A percentile compares a stretch with the other conserved stretches of the same genome.
phyloP scores from a whole-genome alignment of 2,329 filamentous ascomycete species.

The Ceratocystis lukuohia region DNA sequence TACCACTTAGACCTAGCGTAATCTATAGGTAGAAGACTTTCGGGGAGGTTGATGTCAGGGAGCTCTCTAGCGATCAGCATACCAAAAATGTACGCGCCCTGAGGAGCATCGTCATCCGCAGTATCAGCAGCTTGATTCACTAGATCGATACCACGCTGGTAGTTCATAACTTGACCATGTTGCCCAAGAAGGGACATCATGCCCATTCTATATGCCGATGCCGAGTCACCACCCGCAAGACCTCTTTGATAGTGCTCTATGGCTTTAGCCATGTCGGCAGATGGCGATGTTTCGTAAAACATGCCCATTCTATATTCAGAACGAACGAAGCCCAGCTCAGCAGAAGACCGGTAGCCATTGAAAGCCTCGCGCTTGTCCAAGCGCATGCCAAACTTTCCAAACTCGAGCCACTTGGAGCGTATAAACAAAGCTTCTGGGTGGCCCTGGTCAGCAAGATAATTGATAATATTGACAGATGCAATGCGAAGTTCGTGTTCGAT shows the following conservation, averaged over 20 bases:
- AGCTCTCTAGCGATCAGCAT: constrained; percentile 87
- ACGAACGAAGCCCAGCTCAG: constrained; percentile 70
- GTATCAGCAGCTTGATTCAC: constrained; percentile 72
- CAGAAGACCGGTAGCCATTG: constrained; percentile 69
- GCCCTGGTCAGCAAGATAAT: constrained; percentile 76
- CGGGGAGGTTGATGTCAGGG: constrained; percentile 75
- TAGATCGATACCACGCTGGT: constrained; percentile 60
- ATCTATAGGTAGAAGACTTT: constrained; percentile 54
- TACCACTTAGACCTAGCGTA: constrained; percentile 65
- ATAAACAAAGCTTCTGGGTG: constrained; percentile 93
- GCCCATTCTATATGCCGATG: constrained; percentile 71
- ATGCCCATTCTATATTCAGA: constrained; percentile 97
- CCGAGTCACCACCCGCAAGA: constrained; percentile 69
- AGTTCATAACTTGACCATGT: constrained; percentile 79
- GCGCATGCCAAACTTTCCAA: constrained; percentile 84
- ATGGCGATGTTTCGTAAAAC: constrained; percentile 89
- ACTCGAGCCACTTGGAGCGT: constrained; percentile 92
- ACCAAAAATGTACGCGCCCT: constrained; percentile 88
- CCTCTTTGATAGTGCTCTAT: constrained; percentile 81
- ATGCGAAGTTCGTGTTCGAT: constrained; percentile 77
- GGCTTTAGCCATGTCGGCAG: constrained; percentile 82
- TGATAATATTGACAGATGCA: constrained; percentile 85
- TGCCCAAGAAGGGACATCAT: constrained; percentile 97
- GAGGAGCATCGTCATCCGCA: constrained; percentile 90
- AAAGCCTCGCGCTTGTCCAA: constrained; percentile 94